A percentile compares a stretch with the other conserved stretches of the same genome.
Conservation (phyloP, 1,139 yeast species). For the Magnusiomyces paraingens region DNA sequence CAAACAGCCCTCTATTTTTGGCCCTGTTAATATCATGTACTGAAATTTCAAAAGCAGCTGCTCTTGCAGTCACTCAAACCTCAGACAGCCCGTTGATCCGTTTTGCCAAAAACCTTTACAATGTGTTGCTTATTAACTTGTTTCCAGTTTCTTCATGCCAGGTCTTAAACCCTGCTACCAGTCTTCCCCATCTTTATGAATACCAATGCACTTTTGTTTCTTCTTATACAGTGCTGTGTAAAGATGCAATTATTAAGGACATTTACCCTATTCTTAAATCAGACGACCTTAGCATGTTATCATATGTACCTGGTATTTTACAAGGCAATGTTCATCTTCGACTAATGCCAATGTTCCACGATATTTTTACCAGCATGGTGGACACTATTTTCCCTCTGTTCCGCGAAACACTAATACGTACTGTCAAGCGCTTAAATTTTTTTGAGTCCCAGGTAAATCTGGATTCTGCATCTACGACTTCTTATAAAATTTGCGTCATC, state of each 20-base stretch:
- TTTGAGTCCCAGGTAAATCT: constrained; percentile 13
- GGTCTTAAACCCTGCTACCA: constrained; percentile 5
- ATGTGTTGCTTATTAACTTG: constrained; percentile 10
- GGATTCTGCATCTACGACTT: constrained; percentile 13
- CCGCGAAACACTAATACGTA: constrained; percentile 14
- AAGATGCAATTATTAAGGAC: constrained; percentile 10
- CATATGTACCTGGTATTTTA: constrained; percentile 14
- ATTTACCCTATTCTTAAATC: constrained; percentile 10
- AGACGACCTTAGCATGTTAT: constrained; percentile 1
- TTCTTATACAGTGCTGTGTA: constrained; percentile 14
- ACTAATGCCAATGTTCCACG: constrained; percentile 10
- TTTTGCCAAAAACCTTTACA: constrained; percentile 14
- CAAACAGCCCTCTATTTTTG: not conserved
- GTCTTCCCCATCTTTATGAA: constrained; percentile 6
- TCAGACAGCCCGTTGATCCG: constrained; percentile 10
- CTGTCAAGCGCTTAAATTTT: constrained; percentile 14
- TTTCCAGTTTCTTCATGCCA: constrained; percentile 11
- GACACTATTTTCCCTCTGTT: constrained; percentile 5
- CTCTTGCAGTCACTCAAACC: constrained; percentile 2
- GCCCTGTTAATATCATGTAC: constrained; percentile 5
- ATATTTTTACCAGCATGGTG: constrained; percentile 8
- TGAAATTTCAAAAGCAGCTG: constrained; percentile 9
- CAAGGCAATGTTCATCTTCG: constrained; percentile 16
- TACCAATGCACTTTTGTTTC: constrained; percentile 16
- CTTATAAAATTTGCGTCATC: constrained; percentile 4